Evolutionary conservation across 2,329 filamentous ascomycete genomes (phyloP), one percentile per base, ranked within the genome.

Genomic region (Talaromyces islandicus): DNA sequence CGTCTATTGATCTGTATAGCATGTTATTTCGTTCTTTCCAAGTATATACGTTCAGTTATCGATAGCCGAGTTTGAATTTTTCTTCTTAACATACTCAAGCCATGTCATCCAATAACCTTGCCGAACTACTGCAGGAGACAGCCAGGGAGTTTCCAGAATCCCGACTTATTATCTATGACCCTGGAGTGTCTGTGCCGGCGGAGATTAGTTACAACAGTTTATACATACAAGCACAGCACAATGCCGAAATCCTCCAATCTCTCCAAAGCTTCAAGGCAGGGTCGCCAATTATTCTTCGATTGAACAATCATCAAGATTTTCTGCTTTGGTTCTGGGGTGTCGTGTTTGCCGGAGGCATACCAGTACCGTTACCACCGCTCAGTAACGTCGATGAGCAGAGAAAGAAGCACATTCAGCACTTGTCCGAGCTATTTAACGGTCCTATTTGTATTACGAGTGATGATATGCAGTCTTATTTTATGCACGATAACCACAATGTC

Each of bases 311-410:
- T 32, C 17, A 64, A 17, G 68, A 76, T 19, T 68, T 64, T 46
- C 66, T 76, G 7, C 56, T 68, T 3, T 77, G 72, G 73, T 73
- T 76, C 52, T 77, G 74, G 75, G 61, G 71, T 6, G 64, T 70
- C 7, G 58, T 74, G 1, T 60, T 66, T 25, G 73, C 73, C 3
- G 70, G 71, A 11, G 64, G 62, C 19, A 51, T 74, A 2, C 74
- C 73, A 14, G 70, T 68, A 10, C 67, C 74, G 14, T 74, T 69
- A 1, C 65, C 69, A 4, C 67, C 70, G 10, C 64, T 76, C 21
- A 64, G 63, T 46, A 66, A 69, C 24, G 65, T 71, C 55, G 27
- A 57, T 1, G 63, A 65, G n/a, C 66, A 67, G 17, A 65, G 71
- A 14, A 43, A 60, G 41, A 66, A 65, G 24, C 70, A 73, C 41